phyloP scores from a whole-genome alignment of 306 rosid genomes.

The Cucumis cinereus region DNA sequence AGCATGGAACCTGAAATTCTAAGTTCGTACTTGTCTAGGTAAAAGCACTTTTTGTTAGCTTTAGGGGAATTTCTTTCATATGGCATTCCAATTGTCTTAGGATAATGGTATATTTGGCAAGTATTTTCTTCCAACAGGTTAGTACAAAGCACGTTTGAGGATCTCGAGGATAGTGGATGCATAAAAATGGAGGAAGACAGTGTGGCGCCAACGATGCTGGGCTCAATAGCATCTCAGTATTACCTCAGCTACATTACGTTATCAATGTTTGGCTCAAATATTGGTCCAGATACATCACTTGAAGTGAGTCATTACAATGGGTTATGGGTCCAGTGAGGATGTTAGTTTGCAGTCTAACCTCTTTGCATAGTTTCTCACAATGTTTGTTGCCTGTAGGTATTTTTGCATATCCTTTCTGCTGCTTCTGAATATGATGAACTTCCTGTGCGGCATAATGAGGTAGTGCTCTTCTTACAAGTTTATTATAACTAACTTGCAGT shows the following conservation, averaged over 20 bases:
- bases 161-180: slow-evolving; percentile 98
- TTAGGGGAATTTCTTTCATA: background rate
- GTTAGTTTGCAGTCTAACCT: background rate
- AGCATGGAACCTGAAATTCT: slow-evolving; percentile 49
- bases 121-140: slow-evolving; percentile 39
- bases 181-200: slow-evolving; percentile 58
- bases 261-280: slow-evolving; percentile 92
- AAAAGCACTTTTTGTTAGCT: slow-evolving; percentile 17
- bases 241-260: slow-evolving; percentile 89
- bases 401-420: slow-evolving; percentile 78
- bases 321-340: background rate
- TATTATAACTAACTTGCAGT: background rate
- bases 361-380: slow-evolving; percentile 4
- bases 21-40: slow-evolving; percentile 83
- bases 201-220: slow-evolving; percentile 73
- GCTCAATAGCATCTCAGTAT: slow-evolving; percentile 89
- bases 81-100: background rate
- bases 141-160: slow-evolving; percentile 79
- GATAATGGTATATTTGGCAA: slow-evolving; percentile 1
- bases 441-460: slow-evolving; percentile 98
- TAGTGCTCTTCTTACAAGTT: slow-evolving; percentile 16
- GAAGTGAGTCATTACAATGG: slow-evolving; percentile 38
- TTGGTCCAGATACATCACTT: slow-evolving; percentile 77
- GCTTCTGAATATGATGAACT: slow-evolving; percentile 90
- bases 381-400: slow-evolving; percentile 35